A percentile compares a stretch with the other conserved stretches of the same genome.
Conservation (phyloP, 805 yeast species). For the Candida manassasensis region DNA sequence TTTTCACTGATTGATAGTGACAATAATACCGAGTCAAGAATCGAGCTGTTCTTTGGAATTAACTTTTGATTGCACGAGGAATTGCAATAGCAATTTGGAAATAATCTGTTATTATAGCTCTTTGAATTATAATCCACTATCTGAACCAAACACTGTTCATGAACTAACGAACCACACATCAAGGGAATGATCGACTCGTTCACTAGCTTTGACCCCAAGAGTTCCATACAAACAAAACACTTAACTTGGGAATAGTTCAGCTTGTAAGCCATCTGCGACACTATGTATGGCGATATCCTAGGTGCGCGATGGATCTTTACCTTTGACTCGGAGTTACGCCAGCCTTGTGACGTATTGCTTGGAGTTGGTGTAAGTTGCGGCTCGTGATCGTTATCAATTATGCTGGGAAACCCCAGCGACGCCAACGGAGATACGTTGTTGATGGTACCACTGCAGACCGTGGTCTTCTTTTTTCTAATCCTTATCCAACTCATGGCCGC, state of each 20-base stretch:
- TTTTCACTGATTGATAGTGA: background rate
- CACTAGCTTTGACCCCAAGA: constrained; percentile 39
- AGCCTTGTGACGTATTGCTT: too few species aligned
- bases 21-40: background rate
- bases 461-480: background rate
- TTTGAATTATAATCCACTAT: constrained; percentile 1
- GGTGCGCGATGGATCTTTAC: background rate
- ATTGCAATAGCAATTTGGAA: background rate
- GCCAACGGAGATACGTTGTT: background rate
- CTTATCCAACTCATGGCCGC: constrained; percentile 2
- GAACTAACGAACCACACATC: constrained; percentile 52
- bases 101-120: background rate
- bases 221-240: constrained; percentile 53
- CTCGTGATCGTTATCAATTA: constrained; percentile 4
- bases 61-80: background rate
- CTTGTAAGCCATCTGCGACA: constrained; percentile 10
- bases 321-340: background rate
- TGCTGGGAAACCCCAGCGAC: constrained; percentile 2
- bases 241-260: constrained; percentile 5
- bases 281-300: constrained; percentile 19
- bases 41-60: background rate
- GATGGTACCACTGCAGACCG: background rate
- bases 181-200: constrained; percentile 45
- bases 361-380: too few species aligned
- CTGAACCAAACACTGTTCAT: constrained; percentile 49